These are phyloP conservation scores for Aspergillus sp. DNA, from an alignment of 2,329 filamentous ascomycete genomes.

Conservation along the genomic window DNA sequence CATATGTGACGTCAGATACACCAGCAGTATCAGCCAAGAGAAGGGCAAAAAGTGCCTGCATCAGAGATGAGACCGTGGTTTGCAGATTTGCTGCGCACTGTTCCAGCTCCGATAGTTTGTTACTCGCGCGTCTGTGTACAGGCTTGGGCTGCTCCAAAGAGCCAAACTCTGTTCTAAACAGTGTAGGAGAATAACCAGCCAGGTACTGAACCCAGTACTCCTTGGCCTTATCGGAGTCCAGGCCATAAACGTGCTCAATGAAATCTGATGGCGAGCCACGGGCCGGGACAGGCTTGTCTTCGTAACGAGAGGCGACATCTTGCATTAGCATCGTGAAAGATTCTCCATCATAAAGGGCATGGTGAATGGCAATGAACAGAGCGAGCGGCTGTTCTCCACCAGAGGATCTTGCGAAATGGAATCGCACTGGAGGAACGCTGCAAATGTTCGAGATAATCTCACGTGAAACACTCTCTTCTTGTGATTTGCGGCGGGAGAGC, in stretches of 20 bases:
- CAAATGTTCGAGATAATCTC: conserved; percentile 28
- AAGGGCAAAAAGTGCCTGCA: conserved; percentile 35
- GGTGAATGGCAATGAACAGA: conserved; percentile 35
- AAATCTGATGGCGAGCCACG: conserved; percentile 23
- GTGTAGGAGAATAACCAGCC: conserved; percentile 20
- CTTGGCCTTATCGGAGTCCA: conserved; percentile 24
- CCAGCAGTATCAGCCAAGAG: conserved; percentile 28
- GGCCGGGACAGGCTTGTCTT: conserved; percentile 6
- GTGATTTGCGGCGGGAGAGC: conserved; percentile 4
- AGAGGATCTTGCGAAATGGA: conserved; percentile 19
- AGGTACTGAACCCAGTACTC: conserved; percentile 26
- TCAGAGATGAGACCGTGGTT: conserved; percentile 28
- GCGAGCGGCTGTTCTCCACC: conserved; percentile 12
- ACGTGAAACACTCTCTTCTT: conserved; percentile 15
- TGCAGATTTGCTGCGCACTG: conserved; percentile 22
- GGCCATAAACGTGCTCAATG: conserved; percentile 25
- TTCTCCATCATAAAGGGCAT: conserved; percentile 36
- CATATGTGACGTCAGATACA: conserved; percentile 30
- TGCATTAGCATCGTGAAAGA: conserved; percentile 33
- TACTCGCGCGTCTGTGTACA: conserved; percentile 12
- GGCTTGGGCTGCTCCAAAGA: conserved; percentile 10
- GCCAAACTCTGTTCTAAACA: conserved; percentile 10
- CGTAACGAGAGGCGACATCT: conserved; percentile 29
- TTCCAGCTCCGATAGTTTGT: conserved; percentile 25
- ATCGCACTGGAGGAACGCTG: conserved; percentile 24